Percentiles rank a stretch among this genome's conserved stretches.
Evolutionary conservation across 257 asterid genomes (phyloP).

Genomic region (Datura wrightii): DNA sequence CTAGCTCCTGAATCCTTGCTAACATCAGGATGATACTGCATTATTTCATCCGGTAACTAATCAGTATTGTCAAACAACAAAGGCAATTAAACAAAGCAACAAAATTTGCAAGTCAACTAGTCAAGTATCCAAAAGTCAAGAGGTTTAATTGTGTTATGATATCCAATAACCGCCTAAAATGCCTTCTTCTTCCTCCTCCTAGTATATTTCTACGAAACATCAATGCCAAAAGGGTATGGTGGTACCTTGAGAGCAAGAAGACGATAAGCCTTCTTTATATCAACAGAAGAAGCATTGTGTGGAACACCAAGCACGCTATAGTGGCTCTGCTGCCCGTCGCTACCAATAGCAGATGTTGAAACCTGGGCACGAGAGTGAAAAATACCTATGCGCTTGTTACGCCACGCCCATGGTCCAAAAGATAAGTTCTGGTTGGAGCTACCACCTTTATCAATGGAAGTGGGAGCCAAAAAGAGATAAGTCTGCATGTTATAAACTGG

Average conservation of each 20-base stretch:
- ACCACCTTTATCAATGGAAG: constrained; percentile 22
- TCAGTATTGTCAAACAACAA: neutral
- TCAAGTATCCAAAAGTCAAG: neutral
- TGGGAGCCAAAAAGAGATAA: constrained; percentile 26
- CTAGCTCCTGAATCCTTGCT: too few species aligned
- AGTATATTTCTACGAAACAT: neutral
- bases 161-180: neutral
- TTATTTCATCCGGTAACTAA: neutral
- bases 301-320: constrained; percentile 71
- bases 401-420: neutral
- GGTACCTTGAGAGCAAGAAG: constrained; percentile 87
- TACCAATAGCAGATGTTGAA: constrained; percentile 47
- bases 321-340: constrained; percentile 57
- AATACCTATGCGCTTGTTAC: neutral
- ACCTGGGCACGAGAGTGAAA: constrained; percentile 30
- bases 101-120: neutral
- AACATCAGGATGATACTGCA: neutral
- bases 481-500: neutral
- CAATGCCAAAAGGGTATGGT: neutral
- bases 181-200: neutral
- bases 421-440: neutral
- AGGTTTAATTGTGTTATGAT: neutral
- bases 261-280: constrained; percentile 75
- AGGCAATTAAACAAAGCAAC: neutral
- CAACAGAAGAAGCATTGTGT: constrained; percentile 60